These are phyloP conservation scores for Daldinia eschscholtzii DNA, from an alignment of 2,329 filamentous ascomycete species.

Conservation along the genomic window DNA sequence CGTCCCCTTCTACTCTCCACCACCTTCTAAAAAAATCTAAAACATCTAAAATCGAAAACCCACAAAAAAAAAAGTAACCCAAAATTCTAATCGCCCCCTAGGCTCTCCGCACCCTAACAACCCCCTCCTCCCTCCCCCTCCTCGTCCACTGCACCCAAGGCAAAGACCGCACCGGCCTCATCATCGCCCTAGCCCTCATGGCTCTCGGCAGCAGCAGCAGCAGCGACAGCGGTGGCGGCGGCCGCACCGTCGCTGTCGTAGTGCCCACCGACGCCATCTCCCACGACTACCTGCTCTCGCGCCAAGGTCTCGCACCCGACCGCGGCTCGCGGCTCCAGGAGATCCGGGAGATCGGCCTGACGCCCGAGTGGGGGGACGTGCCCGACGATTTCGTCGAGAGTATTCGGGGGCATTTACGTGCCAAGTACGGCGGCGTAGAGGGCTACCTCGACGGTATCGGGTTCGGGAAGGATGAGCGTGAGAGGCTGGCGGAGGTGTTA, in stretches of 20 bases:
- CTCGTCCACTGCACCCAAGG: constrained; percentile 90
- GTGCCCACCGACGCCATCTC: constrained; percentile 71
- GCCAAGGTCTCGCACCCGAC: constrained; percentile 70
- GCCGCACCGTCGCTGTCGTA: too few relatives aligned
- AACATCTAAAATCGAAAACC: too few relatives aligned
- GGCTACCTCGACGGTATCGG: constrained; percentile 75
- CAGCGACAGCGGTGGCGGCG: too few relatives aligned
- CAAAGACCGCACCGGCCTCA: constrained; percentile 84
- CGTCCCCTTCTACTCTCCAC: neutral
- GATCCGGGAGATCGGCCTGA: constrained; percentile 77
- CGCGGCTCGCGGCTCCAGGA: constrained; percentile 74
- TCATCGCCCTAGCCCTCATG: constrained; percentile 76
- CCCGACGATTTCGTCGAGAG: constrained; percentile 72
- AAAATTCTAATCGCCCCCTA: constrained; percentile 34
- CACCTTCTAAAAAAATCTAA: neutral
- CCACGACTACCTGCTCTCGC: constrained; percentile 78
- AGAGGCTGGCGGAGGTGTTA: constrained; percentile 57
- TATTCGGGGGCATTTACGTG: constrained; percentile 69
- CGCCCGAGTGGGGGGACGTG: constrained; percentile 78
- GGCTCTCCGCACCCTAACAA: constrained; percentile 63
- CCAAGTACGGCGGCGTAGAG: constrained; percentile 74
- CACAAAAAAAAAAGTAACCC: neutral
- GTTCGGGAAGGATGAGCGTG: constrained; percentile 61
- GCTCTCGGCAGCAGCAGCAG: constrained; percentile 58
- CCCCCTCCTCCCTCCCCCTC: constrained; percentile 68